These are phyloP conservation scores for Nakaseomyces delphensis DNA, from an alignment of 1,139 yeast genomes.

Conservation along the genomic window DNA sequence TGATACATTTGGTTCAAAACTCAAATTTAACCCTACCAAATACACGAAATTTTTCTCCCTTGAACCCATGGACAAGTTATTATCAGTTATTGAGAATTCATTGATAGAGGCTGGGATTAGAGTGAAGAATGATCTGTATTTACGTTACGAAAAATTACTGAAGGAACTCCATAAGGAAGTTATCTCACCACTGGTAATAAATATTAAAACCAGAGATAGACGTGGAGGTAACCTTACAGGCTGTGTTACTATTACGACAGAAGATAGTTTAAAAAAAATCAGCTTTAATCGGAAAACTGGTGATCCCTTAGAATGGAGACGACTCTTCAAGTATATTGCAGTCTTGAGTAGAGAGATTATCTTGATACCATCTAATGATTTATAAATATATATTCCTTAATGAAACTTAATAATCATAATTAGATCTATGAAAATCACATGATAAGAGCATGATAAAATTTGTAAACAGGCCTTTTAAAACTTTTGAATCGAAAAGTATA, in stretches of 20 bases:
- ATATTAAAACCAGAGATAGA: slow-evolving; percentile 40
- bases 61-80: slow-evolving; percentile 20
- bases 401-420: neutral
- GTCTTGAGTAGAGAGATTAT: slow-evolving; percentile 42
- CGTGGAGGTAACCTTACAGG: slow-evolving; percentile 43
- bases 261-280: slow-evolving; percentile 36
- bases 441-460: neutral
- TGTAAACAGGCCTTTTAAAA: too few relatives aligned
- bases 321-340: slow-evolving; percentile 47
- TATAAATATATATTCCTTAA: too few relatives aligned
- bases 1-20: slow-evolving; percentile 8
- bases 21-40: slow-evolving; percentile 25
- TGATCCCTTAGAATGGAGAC: slow-evolving; percentile 63
- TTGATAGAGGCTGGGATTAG: slow-evolving; percentile 19
- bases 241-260: slow-evolving; percentile 36
- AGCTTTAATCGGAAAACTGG: slow-evolving; percentile 48
- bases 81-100: slow-evolving; percentile 24
- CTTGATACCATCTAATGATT: neutral
- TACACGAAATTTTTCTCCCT: slow-evolving; percentile 27
- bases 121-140: slow-evolving; percentile 21
- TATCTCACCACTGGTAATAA: slow-evolving; percentile 33
- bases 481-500: too few relatives aligned
- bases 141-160: slow-evolving; percentile 16
- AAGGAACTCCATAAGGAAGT: slow-evolving; percentile 14
- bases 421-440: neutral